Conservation (phyloP, 1,139 yeast genomes). For the Taphrina wiesneri region DNA sequence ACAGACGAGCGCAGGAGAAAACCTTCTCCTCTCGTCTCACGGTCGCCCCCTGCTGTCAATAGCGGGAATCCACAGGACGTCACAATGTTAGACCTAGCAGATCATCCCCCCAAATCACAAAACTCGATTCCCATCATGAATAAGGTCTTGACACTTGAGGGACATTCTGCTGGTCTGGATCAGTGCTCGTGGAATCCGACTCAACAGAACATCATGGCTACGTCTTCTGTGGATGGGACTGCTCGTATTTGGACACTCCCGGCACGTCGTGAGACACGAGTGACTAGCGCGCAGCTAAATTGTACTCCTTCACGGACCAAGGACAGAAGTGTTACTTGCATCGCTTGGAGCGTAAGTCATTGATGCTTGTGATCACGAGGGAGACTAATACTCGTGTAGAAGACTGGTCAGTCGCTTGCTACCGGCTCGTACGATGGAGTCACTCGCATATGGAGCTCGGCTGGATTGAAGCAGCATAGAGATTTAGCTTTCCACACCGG, state of each 20-base stretch:
- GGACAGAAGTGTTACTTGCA: slow-evolving; percentile 29
- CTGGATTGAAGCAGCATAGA: slow-evolving; percentile 51
- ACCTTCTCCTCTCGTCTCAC: not conserved
- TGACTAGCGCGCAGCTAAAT: slow-evolving; percentile 25
- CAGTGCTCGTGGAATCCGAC: slow-evolving; percentile 30
- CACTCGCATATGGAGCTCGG: slow-evolving; percentile 33
- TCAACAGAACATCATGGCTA: slow-evolving; percentile 4
- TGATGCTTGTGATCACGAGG: not conserved
- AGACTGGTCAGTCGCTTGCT: slow-evolving; percentile 28
- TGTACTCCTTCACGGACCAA: slow-evolving; percentile 27
- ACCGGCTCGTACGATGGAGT: slow-evolving; percentile 34
- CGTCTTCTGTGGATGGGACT: slow-evolving; percentile 27
- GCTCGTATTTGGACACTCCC: slow-evolving; percentile 33
- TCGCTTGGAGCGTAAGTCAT: slow-evolving; percentile 28
- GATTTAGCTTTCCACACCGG: slow-evolving; percentile 58
- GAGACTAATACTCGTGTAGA: slow-evolving; percentile 17
- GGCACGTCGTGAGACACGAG: slow-evolving; percentile 9
- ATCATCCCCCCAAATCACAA: not conserved
- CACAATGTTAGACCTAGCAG: slow-evolving; percentile 11
- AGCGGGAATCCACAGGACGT: slow-evolving; percentile 1
- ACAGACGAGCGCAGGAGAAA: not conserved
- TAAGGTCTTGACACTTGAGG: slow-evolving; percentile 9
- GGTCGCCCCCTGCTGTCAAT: not conserved
- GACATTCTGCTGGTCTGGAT: slow-evolving; percentile 19
- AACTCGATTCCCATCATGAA: not conserved